Evolutionary conservation across 345 rosid species (phyloP).

Genomic region (Bruguiera sexangula): DNA sequence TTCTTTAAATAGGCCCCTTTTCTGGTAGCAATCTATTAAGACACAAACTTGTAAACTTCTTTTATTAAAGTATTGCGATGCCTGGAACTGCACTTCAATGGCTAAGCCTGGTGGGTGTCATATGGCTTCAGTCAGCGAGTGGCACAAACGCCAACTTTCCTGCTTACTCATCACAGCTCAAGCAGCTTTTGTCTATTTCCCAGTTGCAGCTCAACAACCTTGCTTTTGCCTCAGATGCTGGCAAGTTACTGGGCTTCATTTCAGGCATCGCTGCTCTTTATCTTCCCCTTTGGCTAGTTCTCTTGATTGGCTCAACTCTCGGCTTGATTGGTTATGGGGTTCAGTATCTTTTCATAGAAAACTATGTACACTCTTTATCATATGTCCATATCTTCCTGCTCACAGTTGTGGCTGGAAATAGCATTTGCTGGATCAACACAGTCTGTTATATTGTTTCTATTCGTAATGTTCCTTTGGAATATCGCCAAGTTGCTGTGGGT

Average conservation of each 20-base stretch:
- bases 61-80: conserved; percentile 21
- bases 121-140: conserved; percentile 76
- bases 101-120: conserved; percentile 67
- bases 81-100: conserved; percentile 46
- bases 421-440: conserved; percentile 97
- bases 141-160: conserved; percentile 88
- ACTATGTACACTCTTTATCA: conserved; percentile 40
- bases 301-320: conserved; percentile 58
- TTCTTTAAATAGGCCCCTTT: no score
- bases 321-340: conserved; percentile 75
- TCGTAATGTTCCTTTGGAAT: conserved; percentile 42
- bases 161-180: conserved; percentile 85
- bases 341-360: conserved; percentile 61
- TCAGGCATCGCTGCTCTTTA: conserved; percentile 76
- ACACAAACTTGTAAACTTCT: not conserved
- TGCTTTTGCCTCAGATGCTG: conserved; percentile 90
- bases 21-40: not conserved
- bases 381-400: conserved; percentile 56
- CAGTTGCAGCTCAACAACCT: conserved; percentile 79
- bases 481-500: conserved; percentile 67
- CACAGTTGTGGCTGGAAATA: conserved; percentile 74
- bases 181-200: conserved; percentile 62
- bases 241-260: conserved; percentile 78
- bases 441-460: conserved; percentile 60
- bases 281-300: conserved; percentile 73